phyloP scores from a whole-genome alignment of 805 yeast species.

The Ogataea polymorpha region DNA sequence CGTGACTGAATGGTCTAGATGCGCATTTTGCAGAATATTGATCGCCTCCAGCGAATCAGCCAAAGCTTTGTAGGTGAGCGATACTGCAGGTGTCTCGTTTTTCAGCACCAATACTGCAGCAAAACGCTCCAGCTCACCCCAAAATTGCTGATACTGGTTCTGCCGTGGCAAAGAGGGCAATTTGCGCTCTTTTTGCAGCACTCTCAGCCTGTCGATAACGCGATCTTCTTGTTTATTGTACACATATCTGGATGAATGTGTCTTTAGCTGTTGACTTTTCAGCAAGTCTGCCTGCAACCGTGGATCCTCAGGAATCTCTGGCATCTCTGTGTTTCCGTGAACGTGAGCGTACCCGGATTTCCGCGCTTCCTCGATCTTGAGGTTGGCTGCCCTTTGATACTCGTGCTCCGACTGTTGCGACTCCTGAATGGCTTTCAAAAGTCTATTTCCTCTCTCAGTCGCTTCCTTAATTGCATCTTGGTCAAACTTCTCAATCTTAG shows the following conservation, averaged over 20 bases:
- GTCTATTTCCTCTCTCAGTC: constrained; percentile 8
- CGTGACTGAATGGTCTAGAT: constrained; percentile 1
- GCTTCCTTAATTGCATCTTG: constrained; percentile 1
- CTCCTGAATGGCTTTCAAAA: constrained; percentile 1
- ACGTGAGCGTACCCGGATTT: neutral
- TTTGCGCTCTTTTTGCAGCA: neutral
- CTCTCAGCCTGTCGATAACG: neutral
- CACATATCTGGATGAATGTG: neutral
- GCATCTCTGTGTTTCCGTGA: neutral
- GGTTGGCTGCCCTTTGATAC: neutral
- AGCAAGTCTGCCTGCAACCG: constrained; percentile 5
- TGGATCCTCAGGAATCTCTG: constrained; percentile 1
- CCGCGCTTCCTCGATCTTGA: neutral
- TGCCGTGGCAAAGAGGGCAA: neutral
- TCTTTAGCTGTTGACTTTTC: neutral
- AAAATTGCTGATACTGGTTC: neutral
- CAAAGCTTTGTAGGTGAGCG: constrained; percentile 17
- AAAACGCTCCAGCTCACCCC: constrained; percentile 15
- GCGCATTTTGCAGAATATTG: constrained; percentile 15
- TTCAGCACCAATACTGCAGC: constrained; percentile 21
- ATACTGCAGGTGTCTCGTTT: constrained; percentile 8
- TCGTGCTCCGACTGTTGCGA: neutral
- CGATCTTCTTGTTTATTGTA: neutral
- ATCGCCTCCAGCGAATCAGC: constrained; percentile 19
- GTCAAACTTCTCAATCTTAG: constrained; percentile 3